A percentile compares a stretch with the other conserved stretches of the same genome.
phyloP scores from a whole-genome alignment of 2,329 filamentous ascomycete species.

The Chaetomium globosum region DNA sequence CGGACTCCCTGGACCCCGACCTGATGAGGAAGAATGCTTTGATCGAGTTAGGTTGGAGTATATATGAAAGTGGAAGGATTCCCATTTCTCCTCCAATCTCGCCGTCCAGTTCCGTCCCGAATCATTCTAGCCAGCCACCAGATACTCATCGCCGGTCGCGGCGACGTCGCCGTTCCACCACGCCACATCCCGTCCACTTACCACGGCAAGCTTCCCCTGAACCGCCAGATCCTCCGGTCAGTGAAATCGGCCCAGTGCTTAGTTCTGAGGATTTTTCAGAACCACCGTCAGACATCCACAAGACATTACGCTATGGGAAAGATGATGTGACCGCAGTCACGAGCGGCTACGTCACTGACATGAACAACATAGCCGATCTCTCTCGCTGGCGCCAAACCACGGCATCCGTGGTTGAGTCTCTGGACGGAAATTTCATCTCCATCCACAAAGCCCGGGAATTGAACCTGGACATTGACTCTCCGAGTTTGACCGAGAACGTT shows the following conservation, averaged over 20 bases:
- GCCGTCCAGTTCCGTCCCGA: not conserved
- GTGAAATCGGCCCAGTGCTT: not conserved
- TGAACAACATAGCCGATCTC: not conserved
- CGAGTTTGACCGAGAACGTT: too few species aligned
- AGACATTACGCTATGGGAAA: not conserved
- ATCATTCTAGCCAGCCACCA: not conserved
- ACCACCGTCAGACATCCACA: not conserved
- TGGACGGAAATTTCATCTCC: constrained; percentile 10
- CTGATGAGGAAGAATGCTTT: not conserved
- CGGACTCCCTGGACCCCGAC: not conserved
- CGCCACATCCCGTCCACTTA: not conserved
- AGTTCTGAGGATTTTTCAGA: not conserved
- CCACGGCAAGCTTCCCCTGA: not conserved
- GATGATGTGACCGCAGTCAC: not conserved
- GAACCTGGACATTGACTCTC: not conserved
- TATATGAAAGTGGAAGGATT: not conserved
- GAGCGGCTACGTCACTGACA: not conserved
- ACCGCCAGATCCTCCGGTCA: not conserved
- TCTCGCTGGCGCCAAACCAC: not conserved
- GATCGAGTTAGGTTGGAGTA: constrained; percentile 3
- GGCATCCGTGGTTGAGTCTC: not conserved
- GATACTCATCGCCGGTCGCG: not conserved
- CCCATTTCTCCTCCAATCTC: not conserved
- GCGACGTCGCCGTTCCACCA: not conserved
- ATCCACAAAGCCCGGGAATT: not conserved